Evolutionary conservation across 352 stramenopile genomes (phyloP).

Genomic region (Phytophthora brassicae): DNA sequence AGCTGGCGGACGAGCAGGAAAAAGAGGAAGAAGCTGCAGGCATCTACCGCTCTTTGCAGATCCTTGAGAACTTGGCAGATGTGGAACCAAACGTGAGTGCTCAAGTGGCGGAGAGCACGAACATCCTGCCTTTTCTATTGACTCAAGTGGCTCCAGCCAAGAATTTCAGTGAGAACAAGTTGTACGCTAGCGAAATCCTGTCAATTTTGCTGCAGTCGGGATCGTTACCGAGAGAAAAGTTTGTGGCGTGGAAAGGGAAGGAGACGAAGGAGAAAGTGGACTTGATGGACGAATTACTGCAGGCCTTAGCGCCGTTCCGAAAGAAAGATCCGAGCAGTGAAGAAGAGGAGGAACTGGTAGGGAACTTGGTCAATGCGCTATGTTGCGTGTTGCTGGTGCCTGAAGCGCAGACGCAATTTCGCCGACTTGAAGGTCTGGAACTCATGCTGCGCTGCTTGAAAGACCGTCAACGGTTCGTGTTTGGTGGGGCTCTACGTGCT

Average conservation of each 20-base stretch:
- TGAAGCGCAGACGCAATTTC: constrained; percentile 55
- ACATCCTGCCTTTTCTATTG: constrained; percentile 64
- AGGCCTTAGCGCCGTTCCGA: constrained; percentile 86
- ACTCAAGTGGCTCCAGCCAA: constrained; percentile 39
- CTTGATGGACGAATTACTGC: constrained; percentile 91
- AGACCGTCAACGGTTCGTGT: constrained; percentile 78
- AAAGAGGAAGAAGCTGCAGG: constrained; percentile 69
- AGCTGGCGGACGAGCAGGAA: constrained; percentile 37
- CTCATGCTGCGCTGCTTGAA: constrained; percentile 92
- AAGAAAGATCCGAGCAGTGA: constrained; percentile 77
- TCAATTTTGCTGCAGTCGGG: constrained; percentile 83
- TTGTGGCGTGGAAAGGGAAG: constrained; percentile 35
- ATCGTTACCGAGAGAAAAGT: constrained; percentile 36
- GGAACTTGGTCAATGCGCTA: constrained; percentile 92
- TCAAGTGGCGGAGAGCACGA: constrained; percentile 47
- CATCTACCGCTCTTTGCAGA: constrained; percentile 80
- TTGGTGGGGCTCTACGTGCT: constrained; percentile 50
- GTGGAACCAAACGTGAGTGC: constrained; percentile 50
- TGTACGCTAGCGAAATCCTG: constrained; percentile 85
- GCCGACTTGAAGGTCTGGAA: constrained; percentile 88
- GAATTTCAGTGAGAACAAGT: constrained; percentile 70
- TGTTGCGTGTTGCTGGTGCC: constrained; percentile 72
- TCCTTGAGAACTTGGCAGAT: constrained; percentile 80
- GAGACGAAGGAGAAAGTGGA: constrained; percentile 40
- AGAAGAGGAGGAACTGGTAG: constrained; percentile 91